phyloP scores from a whole-genome alignment of 2,329 filamentous ascomycete species.

The Sporothrix protearum region DNA sequence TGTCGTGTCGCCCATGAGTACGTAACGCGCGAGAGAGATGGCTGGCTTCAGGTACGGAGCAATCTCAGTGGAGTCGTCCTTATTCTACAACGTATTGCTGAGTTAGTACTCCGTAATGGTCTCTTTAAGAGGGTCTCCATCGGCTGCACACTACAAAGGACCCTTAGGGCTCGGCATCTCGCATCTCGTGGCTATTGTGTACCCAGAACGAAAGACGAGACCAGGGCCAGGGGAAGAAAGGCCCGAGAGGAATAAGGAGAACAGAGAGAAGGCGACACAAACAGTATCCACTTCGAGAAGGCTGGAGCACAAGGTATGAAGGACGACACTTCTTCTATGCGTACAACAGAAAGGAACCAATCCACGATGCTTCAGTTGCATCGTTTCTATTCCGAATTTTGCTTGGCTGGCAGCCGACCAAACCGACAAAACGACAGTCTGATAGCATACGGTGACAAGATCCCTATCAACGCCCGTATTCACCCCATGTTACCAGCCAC shows the following conservation, averaged over 20 bases:
- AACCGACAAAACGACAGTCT: background rate
- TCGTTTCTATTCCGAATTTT: background rate
- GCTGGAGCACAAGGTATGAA: background rate
- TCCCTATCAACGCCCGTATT: background rate
- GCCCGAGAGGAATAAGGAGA: background rate
- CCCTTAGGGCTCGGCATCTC: conserved; percentile 7
- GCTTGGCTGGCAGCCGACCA: background rate
- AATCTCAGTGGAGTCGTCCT: background rate
- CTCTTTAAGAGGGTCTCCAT: background rate
- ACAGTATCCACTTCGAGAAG: conserved; percentile 13
- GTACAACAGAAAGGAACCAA: background rate
- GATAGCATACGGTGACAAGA: background rate
- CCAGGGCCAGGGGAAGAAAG: background rate
- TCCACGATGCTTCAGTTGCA: background rate
- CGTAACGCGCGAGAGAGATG: background rate
- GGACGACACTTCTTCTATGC: background rate
- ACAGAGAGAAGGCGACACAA: background rate
- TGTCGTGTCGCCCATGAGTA: background rate
- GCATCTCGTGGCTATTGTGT: background rate
- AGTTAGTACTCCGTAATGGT: too few species aligned
- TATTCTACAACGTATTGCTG: too few species aligned
- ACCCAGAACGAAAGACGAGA: background rate
- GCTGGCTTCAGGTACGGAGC: background rate
- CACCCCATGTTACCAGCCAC: background rate
- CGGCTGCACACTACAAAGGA: background rate